Evolutionary conservation across 257 asterid genomes (phyloP).

Genomic region (Salvia rosmarinus): DNA sequence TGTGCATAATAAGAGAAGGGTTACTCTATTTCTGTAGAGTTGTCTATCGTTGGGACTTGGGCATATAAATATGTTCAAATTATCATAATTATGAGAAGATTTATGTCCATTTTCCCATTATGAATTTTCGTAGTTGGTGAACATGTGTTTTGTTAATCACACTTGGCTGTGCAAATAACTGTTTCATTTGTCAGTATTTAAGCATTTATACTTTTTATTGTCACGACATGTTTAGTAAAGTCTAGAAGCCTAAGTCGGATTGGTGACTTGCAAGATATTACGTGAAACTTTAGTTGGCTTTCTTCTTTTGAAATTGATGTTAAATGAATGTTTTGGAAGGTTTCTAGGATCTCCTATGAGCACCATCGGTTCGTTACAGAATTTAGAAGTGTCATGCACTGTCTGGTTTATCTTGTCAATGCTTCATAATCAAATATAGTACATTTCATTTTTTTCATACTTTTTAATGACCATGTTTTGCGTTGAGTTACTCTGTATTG

Average conservation of each 20-base stretch:
- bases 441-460: not conserved
- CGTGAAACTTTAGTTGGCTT: not conserved
- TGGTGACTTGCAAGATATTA: not conserved
- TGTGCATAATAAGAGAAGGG: no score
- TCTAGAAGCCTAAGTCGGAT: not conserved
- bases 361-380: constrained; percentile 1
- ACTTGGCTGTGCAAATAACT: no score
- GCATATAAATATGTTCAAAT: no score
- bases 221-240: no score
- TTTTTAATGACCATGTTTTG: not conserved
- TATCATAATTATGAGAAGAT: not conserved
- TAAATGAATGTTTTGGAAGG: not conserved
- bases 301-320: not conserved
- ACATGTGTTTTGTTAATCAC: no score
- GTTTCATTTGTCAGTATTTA: no score
- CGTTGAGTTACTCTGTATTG: not conserved
- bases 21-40: no score
- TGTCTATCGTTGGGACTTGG: no score
- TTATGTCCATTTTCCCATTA: no score
- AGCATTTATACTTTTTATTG: no score
- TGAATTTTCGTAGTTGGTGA: no score
- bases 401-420: constrained; percentile 20
- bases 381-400: not conserved
- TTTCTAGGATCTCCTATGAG: not conserved
- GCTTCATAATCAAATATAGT: not conserved